A percentile compares a stretch with the other conserved stretches of the same genome.
These are phyloP conservation scores for Hypoxylon intermedium DNA, from an alignment of 495 filamentous ascomycete genomes.

Conservation along the genomic window DNA sequence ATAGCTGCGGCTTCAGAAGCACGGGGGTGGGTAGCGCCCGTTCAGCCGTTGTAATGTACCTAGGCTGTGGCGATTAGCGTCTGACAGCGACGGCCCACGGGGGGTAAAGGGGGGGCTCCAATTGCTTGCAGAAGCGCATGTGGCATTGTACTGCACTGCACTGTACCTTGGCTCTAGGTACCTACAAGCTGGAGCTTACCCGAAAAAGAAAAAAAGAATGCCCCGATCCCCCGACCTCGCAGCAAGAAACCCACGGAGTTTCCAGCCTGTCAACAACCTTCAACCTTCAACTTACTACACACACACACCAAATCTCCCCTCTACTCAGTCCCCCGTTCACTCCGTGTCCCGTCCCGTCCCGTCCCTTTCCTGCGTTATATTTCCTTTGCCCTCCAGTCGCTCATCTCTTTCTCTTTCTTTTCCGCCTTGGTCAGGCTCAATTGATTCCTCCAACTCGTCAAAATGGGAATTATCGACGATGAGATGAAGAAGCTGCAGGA, in stretches of 20 bases:
- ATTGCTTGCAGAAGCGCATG: no score
- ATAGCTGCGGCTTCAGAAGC: no score
- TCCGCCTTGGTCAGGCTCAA: slow-evolving; percentile 48
- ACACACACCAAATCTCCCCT: slow-evolving; percentile 13
- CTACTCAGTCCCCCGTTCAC: slow-evolving; percentile 22
- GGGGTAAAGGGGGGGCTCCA: slow-evolving; percentile 24
- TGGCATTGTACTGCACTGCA: no score
- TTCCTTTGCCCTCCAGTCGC: slow-evolving; percentile 15
- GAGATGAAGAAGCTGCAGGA: slow-evolving; percentile 78
- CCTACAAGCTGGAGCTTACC: background rate
- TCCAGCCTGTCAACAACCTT: background rate
- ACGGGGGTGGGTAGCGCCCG: no score
- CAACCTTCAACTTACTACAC: no score
- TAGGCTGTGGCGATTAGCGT: background rate
- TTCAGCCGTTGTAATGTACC: background rate
- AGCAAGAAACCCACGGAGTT: slow-evolving; percentile 9
- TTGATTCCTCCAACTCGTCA: slow-evolving; percentile 44
- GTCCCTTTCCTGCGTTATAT: slow-evolving; percentile 28
- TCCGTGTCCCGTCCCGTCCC: slow-evolving; percentile 24
- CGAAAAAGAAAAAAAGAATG: slow-evolving; percentile 28
- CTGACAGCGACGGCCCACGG: no score
- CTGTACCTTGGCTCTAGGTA: no score
- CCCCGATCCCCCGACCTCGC: slow-evolving; percentile 35
- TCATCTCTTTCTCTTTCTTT: slow-evolving; percentile 15
- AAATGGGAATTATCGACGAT: slow-evolving; percentile 87